phyloP scores from a whole-genome alignment of 1,284 basidiomycete species.

The Mycosarcoma maydis region DNA sequence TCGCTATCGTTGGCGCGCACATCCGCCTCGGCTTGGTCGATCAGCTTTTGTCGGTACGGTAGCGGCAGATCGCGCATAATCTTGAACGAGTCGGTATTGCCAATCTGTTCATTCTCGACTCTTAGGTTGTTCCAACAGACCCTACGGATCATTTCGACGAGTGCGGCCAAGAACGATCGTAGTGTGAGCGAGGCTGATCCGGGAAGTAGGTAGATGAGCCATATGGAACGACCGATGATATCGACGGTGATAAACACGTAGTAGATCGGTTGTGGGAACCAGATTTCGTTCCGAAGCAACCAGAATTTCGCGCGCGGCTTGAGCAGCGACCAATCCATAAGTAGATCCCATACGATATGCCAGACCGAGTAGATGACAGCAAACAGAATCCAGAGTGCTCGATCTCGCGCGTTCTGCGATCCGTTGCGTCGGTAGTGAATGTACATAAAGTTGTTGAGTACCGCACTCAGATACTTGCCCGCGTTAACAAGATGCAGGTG shows the following conservation, averaged over 20 bases:
- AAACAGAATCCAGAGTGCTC: constrained; percentile 70
- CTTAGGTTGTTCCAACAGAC: constrained; percentile 89
- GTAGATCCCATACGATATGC: constrained; percentile 78
- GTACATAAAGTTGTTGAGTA: constrained; percentile 63
- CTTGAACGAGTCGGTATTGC: constrained; percentile 60
- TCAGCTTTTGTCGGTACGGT: constrained; percentile 44
- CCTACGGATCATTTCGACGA: constrained; percentile 81
- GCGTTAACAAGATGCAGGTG: constrained; percentile 87
- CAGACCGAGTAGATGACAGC: constrained; percentile 77
- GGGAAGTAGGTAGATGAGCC: constrained; percentile 80
- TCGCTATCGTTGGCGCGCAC: neutral
- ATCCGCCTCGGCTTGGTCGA: neutral
- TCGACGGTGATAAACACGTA: constrained; percentile 73
- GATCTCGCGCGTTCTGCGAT: constrained; percentile 14
- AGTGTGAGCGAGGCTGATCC: constrained; percentile 71
- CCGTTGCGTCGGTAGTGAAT: constrained; percentile 62
- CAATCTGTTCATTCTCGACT: constrained; percentile 83
- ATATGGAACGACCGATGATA: constrained; percentile 79
- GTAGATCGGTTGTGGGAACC: constrained; percentile 66
- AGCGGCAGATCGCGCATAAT: constrained; percentile 56
- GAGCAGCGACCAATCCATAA: constrained; percentile 74
- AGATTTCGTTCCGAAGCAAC: constrained; percentile 79
- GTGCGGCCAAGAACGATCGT: constrained; percentile 76
- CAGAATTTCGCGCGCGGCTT: constrained; percentile 73
- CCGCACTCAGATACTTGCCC: constrained; percentile 61